These are phyloP conservation scores for Pestalotiopsis sp. DNA, from an alignment of 2,329 filamentous ascomycete genomes.

Conservation along the genomic window DNA sequence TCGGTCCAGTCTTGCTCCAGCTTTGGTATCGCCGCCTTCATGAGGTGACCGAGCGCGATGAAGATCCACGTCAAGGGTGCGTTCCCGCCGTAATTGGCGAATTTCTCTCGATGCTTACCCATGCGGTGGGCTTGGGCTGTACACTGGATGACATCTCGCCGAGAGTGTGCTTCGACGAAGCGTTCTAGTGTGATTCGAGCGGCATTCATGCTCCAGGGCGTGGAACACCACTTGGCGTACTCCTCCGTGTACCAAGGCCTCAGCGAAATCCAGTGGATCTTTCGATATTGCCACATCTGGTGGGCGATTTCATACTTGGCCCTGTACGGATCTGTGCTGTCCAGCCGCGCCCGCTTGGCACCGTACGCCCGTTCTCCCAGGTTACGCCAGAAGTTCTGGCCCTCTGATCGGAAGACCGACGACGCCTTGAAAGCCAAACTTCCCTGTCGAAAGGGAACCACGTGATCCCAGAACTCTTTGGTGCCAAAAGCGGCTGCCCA, in stretches of 20 bases:
- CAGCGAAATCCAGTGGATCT: not conserved
- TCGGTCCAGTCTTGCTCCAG: not conserved
- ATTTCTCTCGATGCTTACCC: not conserved
- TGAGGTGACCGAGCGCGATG: constrained; percentile 10
- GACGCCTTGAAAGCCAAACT: not conserved
- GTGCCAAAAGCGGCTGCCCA: not conserved
- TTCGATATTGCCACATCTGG: not conserved
- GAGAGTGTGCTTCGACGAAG: constrained; percentile 12
- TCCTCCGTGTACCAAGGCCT: constrained; percentile 13
- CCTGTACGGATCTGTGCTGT: not conserved
- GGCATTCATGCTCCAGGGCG: constrained; percentile 11
- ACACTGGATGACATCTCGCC: not conserved
- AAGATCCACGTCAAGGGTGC: not conserved
- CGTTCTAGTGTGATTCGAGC: constrained; percentile 4
- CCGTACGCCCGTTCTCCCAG: not conserved
- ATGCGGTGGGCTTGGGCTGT: not conserved
- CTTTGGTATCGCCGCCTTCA: constrained; percentile 10
- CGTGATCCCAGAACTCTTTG: constrained; percentile 1
- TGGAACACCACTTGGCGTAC: constrained; percentile 8
- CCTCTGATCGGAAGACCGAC: not conserved
- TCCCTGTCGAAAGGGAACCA: not conserved
- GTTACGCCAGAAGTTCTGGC: not conserved
- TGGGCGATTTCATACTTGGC: not conserved
- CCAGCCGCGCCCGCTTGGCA: not conserved
- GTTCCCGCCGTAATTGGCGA: not conserved